phyloP scores from a whole-genome alignment of 805 yeast genomes.

The Ogataea philodendri region DNA sequence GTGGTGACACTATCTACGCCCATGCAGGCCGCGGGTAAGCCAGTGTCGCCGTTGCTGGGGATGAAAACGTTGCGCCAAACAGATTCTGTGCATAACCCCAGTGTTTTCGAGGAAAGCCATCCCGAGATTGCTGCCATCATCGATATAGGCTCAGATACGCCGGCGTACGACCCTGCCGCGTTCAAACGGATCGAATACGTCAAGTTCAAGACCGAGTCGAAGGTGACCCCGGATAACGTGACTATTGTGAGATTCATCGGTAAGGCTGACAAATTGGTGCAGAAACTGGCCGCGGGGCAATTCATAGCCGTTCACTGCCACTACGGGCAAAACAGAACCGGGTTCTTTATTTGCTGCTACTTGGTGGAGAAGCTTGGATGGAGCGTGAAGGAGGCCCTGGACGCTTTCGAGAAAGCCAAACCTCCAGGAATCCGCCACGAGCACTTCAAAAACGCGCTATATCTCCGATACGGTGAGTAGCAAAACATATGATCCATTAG shows the following conservation, averaged over 20 bases:
- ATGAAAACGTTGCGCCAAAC: conserved; percentile 74
- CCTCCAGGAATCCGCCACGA: conserved; percentile 75
- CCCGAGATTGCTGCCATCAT: conserved; percentile 57
- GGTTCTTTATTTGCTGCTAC: conserved; percentile 68
- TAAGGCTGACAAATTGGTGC: conserved; percentile 48
- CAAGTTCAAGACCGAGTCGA: conserved; percentile 76
- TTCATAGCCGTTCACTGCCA: conserved; percentile 72
- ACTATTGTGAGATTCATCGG: conserved; percentile 57
- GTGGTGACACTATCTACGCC: conserved; percentile 50
- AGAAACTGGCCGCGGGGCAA: conserved; percentile 28
- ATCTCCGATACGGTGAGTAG: conserved; percentile 53
- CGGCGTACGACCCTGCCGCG: conserved; percentile 64
- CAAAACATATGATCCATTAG: conserved; percentile 1
- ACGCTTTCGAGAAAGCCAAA: conserved; percentile 54
- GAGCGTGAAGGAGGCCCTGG: conserved; percentile 61
- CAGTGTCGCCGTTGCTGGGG: conserved; percentile 53
- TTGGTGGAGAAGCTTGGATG: conserved; percentile 59
- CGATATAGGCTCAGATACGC: conserved; percentile 68
- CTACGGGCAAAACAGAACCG: conserved; percentile 79
- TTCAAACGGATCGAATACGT: conserved; percentile 55
- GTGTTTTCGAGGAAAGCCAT: conserved; percentile 45
- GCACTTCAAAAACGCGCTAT: conserved; percentile 70
- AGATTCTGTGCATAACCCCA: conserved; percentile 61
- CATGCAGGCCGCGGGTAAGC: conserved; percentile 31
- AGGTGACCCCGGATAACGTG: conserved; percentile 64